These are phyloP conservation scores for Mariannaea elegans DNA, from an alignment of 2,329 filamentous ascomycete genomes.

Conservation along the genomic window DNA sequence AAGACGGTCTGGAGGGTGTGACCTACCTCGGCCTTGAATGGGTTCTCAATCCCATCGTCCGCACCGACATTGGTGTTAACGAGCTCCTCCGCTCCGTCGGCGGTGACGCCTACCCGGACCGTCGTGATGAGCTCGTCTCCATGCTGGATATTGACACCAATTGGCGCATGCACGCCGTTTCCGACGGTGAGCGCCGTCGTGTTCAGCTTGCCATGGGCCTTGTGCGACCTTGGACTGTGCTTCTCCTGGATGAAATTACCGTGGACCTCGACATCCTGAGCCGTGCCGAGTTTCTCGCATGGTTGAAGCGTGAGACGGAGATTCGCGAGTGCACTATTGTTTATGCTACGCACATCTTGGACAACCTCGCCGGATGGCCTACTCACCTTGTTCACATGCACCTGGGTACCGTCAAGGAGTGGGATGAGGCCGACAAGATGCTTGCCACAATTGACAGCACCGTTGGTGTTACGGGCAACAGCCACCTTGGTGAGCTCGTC, in stretches of 20 bases:
- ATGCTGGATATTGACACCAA: conserved; percentile 91
- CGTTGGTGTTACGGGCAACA: conserved; percentile 70
- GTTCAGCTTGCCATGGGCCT: conserved; percentile 98
- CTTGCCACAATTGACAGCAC: conserved; percentile 59
- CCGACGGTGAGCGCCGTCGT: conserved; percentile 87
- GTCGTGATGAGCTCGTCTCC: conserved; percentile 84
- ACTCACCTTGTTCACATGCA: conserved; percentile 97
- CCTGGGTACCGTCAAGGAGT: conserved; percentile 86
- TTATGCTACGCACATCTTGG: conserved; percentile 96
- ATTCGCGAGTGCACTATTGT: conserved; percentile 86
- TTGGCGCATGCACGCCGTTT: conserved; percentile 97
- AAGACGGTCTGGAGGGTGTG: conserved; percentile 87
- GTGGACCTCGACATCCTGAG: conserved; percentile 93
- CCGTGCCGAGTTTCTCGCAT: conserved; percentile 84
- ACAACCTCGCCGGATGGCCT: conserved; percentile 94
- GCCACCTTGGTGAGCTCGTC: conserved; percentile 85
- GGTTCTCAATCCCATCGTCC: conserved; percentile 96
- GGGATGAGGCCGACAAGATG: conserved; percentile 78
- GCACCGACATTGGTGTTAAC: conserved; percentile 90
- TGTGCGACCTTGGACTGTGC: conserved; percentile 87
- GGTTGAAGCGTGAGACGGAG: conserved; percentile 89
- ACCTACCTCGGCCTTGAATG: conserved; percentile 98
- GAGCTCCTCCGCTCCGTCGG: conserved; percentile 88
- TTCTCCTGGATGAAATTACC: conserved; percentile 95
- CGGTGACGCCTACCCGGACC: conserved; percentile 81